Percentiles rank a stretch among this genome's conserved stretches.
phyloP scores from a whole-genome alignment of 177 flowering plant genomes.

The Telopea speciosissima region DNA sequence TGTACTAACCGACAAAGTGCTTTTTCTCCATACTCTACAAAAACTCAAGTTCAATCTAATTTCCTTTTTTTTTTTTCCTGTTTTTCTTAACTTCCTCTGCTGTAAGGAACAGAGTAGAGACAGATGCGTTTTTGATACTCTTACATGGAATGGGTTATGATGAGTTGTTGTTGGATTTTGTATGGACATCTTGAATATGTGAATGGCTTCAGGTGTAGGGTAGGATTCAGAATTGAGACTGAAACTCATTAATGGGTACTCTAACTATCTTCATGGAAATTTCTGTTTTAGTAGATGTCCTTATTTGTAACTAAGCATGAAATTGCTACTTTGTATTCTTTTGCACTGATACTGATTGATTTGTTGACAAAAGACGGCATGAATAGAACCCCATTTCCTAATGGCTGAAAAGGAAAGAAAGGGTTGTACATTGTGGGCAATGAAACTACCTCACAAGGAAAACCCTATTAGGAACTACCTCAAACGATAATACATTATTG shows the following conservation, averaged over 20 bases:
- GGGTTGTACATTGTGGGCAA: constrained; percentile 87
- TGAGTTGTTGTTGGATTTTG: no score
- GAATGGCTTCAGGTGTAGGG: no score
- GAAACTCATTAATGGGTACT: constrained; percentile 17
- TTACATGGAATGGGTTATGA: no score
- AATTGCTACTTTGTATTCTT: no score
- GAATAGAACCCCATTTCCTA: constrained; percentile 76
- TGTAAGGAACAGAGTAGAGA: no score
- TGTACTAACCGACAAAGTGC: constrained; percentile 34
- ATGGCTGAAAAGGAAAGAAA: constrained; percentile 75
- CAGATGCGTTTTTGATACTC: no score
- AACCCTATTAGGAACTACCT: no score
- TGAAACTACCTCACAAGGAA: no score
- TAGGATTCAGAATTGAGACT: no score
- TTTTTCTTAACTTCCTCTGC: no score
- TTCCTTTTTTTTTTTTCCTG: constrained; percentile 21
- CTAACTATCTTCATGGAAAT: neutral
- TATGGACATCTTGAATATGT: no score
- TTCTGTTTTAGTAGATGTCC: neutral
- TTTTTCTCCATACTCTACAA: constrained; percentile 26
- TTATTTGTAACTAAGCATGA: no score
- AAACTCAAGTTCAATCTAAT: constrained; percentile 25
- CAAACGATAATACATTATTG: constrained; percentile 64
- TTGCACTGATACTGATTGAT: constrained; percentile 36
- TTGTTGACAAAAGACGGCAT: constrained; percentile 72